Conservation (phyloP, 345 rosid genomes). For the Ceriops tagal region DNA sequence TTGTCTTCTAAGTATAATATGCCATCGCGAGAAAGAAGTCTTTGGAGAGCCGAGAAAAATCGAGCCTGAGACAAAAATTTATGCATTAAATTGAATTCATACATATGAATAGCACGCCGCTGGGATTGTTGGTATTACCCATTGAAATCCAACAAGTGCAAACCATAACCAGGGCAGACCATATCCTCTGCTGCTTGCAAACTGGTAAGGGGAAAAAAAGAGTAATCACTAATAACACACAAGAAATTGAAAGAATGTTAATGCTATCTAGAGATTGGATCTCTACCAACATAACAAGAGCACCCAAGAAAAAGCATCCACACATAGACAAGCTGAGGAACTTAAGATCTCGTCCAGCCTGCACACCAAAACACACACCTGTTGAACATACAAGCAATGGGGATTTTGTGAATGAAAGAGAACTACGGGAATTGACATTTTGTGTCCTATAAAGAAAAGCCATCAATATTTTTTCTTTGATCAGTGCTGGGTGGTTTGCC, state of each 20-base stretch:
- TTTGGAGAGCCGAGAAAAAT: slow-evolving; percentile 13
- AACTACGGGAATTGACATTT: too few species aligned
- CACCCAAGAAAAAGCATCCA: slow-evolving; percentile 61
- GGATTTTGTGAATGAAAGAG: background rate
- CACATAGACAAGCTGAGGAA: slow-evolving; percentile 64
- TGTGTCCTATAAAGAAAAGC: too few species aligned
- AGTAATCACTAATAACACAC: background rate
- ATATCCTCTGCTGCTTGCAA: slow-evolving; percentile 24
- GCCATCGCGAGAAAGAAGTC: slow-evolving; percentile 35
- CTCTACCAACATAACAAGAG: slow-evolving; percentile 51
- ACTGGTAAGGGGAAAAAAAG: slow-evolving; percentile 6
- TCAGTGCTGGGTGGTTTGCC: background rate
- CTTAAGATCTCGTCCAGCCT: slow-evolving; percentile 86
- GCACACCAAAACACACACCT: slow-evolving; percentile 18
- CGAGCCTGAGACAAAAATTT: slow-evolving; percentile 15
- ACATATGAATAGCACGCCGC: background rate
- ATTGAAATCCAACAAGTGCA: slow-evolving; percentile 28
- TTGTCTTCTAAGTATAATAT: slow-evolving; percentile 37
- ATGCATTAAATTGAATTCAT: background rate
- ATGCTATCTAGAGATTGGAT: slow-evolving; percentile 1
- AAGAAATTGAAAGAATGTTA: background rate
- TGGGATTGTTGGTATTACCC: slow-evolving; percentile 16
- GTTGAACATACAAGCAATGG: slow-evolving; percentile 5
- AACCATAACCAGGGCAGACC: slow-evolving; percentile 31
- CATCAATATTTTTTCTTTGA: background rate